Conservation (phyloP, 1,139 yeast species). For the Sugiyamaella paludigena region DNA sequence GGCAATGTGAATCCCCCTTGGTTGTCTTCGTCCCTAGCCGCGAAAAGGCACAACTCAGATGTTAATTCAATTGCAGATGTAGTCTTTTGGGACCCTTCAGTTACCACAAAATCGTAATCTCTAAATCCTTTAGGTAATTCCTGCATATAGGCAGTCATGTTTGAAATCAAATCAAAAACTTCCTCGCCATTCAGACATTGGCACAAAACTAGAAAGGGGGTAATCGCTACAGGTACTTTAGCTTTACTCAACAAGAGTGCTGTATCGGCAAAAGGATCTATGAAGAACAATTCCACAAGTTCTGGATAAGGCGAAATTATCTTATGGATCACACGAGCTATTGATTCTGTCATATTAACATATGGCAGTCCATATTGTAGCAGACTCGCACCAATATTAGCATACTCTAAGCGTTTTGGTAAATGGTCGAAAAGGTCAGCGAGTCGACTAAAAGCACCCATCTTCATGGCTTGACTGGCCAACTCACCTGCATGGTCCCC, state of each 20-base stretch:
- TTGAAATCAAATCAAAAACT: slow-evolving; percentile 61
- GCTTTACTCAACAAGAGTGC: slow-evolving; percentile 62
- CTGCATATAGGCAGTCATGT: slow-evolving; percentile 59
- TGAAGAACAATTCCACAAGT: slow-evolving; percentile 58
- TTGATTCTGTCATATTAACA: slow-evolving; percentile 54
- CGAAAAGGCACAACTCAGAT: slow-evolving; percentile 41
- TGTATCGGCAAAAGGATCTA: slow-evolving; percentile 52
- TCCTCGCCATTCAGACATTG: slow-evolving; percentile 57
- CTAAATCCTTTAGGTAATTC: slow-evolving; percentile 37
- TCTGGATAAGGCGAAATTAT: slow-evolving; percentile 57
- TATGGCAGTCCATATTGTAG: slow-evolving; percentile 62
- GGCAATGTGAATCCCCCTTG: slow-evolving; percentile 44
- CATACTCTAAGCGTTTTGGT: slow-evolving; percentile 48
- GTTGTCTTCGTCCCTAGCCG: slow-evolving; percentile 43
- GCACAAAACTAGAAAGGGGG: slow-evolving; percentile 61
- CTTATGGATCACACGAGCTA: slow-evolving; percentile 50
- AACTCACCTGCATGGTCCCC: slow-evolving; percentile 27
- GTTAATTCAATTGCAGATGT: slow-evolving; percentile 40
- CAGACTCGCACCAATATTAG: slow-evolving; percentile 59
- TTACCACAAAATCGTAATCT: slow-evolving; percentile 30
- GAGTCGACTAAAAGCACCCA: slow-evolving; percentile 42
- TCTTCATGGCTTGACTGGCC: slow-evolving; percentile 45
- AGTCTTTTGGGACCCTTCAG: neutral
- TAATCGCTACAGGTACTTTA: slow-evolving; percentile 68
- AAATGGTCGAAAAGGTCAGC: slow-evolving; percentile 46